phyloP scores from a whole-genome alignment of 768 basidiomycete genomes.

The Pleurotus citrinopileatus region DNA sequence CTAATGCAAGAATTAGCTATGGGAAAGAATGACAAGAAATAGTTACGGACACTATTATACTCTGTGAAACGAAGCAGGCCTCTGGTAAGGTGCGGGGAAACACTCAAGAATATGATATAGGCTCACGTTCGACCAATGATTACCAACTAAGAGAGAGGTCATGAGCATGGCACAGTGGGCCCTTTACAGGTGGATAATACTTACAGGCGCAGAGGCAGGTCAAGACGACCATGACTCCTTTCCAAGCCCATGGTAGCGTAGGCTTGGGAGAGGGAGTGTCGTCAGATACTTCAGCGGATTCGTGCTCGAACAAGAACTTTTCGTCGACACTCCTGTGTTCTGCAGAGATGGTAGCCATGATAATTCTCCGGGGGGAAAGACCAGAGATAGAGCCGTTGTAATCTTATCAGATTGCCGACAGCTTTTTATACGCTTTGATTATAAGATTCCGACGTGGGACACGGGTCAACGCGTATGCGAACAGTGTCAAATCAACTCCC shows the following conservation, averaged over 20 bases:
- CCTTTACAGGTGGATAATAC: slow-evolving; percentile 13
- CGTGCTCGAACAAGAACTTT: slow-evolving; percentile 1
- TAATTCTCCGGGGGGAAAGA: background rate
- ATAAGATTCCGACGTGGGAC: slow-evolving; percentile 3
- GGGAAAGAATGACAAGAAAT: background rate
- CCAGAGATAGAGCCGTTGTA: background rate
- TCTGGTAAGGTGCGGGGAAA: background rate
- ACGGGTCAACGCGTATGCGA: background rate
- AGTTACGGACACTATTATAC: slow-evolving; percentile 31
- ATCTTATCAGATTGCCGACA: slow-evolving; percentile 4
- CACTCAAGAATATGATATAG: background rate
- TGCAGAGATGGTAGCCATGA: background rate
- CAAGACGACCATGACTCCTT: slow-evolving; percentile 30
- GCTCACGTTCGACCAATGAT: slow-evolving; percentile 41
- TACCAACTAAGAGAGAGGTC: slow-evolving; percentile 27
- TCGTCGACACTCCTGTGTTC: slow-evolving; percentile 1
- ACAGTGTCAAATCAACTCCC: background rate
- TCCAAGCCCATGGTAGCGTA: slow-evolving; percentile 31
- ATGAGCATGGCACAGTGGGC: background rate
- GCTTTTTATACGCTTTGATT: slow-evolving; percentile 6
- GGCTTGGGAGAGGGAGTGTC: slow-evolving; percentile 22
- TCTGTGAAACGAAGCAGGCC: slow-evolving; percentile 20
- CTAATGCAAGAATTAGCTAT: slow-evolving; percentile 15
- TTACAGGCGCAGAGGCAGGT: slow-evolving; percentile 39
- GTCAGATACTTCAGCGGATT: background rate